These are phyloP conservation scores for Austroboletus festivus DNA, from an alignment of 768 basidiomycete species.

Conservation along the genomic window DNA sequence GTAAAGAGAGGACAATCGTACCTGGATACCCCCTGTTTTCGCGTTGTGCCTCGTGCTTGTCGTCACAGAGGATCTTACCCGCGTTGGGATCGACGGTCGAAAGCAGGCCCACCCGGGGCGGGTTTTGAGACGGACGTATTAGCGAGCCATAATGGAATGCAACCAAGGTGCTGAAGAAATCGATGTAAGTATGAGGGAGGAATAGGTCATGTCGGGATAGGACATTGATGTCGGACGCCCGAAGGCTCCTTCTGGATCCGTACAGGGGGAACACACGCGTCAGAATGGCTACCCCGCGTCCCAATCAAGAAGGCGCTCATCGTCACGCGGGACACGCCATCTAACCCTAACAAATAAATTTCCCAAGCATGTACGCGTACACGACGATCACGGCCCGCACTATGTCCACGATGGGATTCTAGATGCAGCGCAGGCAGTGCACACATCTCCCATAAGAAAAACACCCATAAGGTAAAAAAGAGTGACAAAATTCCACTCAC, in stretches of 20 bases:
- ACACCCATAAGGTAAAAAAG: background rate
- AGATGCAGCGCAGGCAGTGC: background rate
- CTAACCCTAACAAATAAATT: background rate
- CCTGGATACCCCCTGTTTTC: conserved; percentile 30
- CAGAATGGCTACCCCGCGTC: conserved; percentile 1
- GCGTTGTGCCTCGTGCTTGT: conserved; percentile 32
- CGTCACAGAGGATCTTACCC: conserved; percentile 34
- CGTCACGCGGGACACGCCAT: background rate
- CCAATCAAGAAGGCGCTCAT: background rate
- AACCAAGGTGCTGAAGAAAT: conserved; percentile 53
- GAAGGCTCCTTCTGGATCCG: conserved; percentile 9
- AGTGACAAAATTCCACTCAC: conserved; percentile 36
- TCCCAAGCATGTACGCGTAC: background rate
- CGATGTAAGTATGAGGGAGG: background rate
- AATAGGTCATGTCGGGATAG: background rate
- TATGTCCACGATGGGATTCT: conserved; percentile 2
- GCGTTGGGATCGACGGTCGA: conserved; percentile 67
- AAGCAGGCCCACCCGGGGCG: conserved; percentile 65
- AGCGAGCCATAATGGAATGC: conserved; percentile 74
- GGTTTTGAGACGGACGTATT: conserved; percentile 61
- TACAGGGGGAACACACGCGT: background rate
- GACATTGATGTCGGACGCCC: conserved; percentile 7
- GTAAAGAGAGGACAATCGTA: background rate
- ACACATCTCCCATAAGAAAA: background rate
- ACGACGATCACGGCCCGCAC: conserved; percentile 3